Base-by-base conservation (phyloP, 2,329 filamentous ascomycete species). In the Alternaria consortialis region DNA sequence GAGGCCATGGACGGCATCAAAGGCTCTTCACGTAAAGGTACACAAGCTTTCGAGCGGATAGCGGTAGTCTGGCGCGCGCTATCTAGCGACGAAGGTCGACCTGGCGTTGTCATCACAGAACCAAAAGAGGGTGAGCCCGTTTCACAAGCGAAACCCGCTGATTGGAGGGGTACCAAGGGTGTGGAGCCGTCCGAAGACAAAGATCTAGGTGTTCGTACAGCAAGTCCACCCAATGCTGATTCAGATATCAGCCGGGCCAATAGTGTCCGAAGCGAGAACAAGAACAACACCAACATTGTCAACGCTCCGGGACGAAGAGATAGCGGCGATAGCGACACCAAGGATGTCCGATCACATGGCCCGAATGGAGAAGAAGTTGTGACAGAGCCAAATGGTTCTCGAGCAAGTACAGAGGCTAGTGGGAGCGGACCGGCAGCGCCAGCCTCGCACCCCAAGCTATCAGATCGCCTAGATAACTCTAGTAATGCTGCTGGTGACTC, bases 1-100 rank as follows among this genome's bases (percentile, higher is more conserved):
- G 88, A 91, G 17, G 85, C 84, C 20, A 91, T 99, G 88, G 95
- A 99, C 69, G 95, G 95, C 3, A 94, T 99, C 78, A 97, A 97
- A 77, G 95, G 95, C 1, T 94, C 91, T 5, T 88, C 85, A 23
- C 86, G 89, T 32, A 97, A 97, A 76, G 95, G 95, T 0, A 90
- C 90, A 0, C 85, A 90, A 43, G 92, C 92, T 0, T 88, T 97
- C 8, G 94, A 99, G 74, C 87, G 87, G 40, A 82, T 98, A 25
- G 89, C 92, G 11, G 91, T 98, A 0, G 90, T 97, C 0, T 99
- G 95, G 95, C 88, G 88, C 58, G 77, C 78, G 2, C 73, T 81
- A 3, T 76, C 75, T 17, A 74, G 63, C 66, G 58, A 77, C 51
- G 60, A 73, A 44, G 66, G 74, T 60, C 53, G 72, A 63, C 69